These are phyloP conservation scores for Kernera saxatilis DNA, from an alignment of 345 rosid genomes.

Conservation along the genomic window DNA sequence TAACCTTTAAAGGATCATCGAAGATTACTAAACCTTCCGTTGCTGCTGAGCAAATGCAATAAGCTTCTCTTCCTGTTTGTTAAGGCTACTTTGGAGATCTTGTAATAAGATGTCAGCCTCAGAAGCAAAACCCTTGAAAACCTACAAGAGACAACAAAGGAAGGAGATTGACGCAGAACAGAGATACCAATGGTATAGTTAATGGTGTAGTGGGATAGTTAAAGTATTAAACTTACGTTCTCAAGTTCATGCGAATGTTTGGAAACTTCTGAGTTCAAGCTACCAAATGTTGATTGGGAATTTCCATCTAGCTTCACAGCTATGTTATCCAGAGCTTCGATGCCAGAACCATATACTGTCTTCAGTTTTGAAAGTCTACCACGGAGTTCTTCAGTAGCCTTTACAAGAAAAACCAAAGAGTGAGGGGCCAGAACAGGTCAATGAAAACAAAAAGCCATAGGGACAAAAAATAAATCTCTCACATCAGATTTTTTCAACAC, in stretches of 20 bases:
- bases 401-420: slow-evolving; percentile 24
- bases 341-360: slow-evolving; percentile 64
- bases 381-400: slow-evolving; percentile 88
- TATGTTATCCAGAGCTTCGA: slow-evolving; percentile 71
- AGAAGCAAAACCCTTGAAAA: slow-evolving; percentile 78
- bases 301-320: slow-evolving; percentile 79
- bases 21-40: slow-evolving; percentile 50
- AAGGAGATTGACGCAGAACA: slow-evolving; percentile 14
- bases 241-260: slow-evolving; percentile 79
- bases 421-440: not conserved
- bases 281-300: slow-evolving; percentile 64
- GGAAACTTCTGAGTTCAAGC: slow-evolving; percentile 76
- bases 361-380: slow-evolving; percentile 65
- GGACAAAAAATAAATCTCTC: not conserved
- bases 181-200: not conserved
- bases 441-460: not conserved
- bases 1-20: not conserved
- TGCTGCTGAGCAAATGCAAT: slow-evolving; percentile 71
- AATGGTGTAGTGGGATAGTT: not conserved
- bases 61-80: slow-evolving; percentile 74
- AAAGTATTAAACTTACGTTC: slow-evolving; percentile 46
- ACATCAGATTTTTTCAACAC: slow-evolving; percentile 86
- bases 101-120: slow-evolving; percentile 77
- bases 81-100: slow-evolving; percentile 80
- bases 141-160: slow-evolving; percentile 44